Evolutionary conservation across 805 yeast species (phyloP), one percentile per base, ranked within the genome.

Genomic region (Candida incommunis): DNA sequence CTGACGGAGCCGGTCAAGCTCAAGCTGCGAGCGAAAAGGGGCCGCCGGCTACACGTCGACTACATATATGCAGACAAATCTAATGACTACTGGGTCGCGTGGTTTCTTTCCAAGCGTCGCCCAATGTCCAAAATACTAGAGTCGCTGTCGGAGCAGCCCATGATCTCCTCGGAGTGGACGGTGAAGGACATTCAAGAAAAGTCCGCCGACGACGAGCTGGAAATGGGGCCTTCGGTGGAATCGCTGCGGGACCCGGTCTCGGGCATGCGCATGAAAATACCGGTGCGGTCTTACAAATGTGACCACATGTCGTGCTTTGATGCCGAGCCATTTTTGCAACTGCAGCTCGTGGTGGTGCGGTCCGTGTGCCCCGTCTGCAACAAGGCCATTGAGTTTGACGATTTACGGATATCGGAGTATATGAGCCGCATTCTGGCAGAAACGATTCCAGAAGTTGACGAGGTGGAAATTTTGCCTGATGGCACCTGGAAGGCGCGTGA

Each of bases 281-380:
- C 98, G 0, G 75, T 78, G 1, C 74, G 85, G 51, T 76, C 94
- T 1, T 63, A 70, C 1, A 66, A 62, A 41, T 92, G 98, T 63
- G 65, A 71, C 27, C 98, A 92, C 62, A 64, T 86, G 15, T 90
- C 83, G 54, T 88, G 97, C 58, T 85, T 88, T 59, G 98, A 92
- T 62, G 88, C 84, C 0, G 60, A 70, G 27, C 75, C 83, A 40
- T 92, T 74, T 56, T 53, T 92, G 7, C 74, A 76, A 54, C 69
- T 87, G 40, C 97, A 90, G 59, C 68, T 69, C 45, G 90, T 82
- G 57, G 75, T 82, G 0, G 82, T 95, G 0, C 75, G 83, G 0
- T 90, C 96, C 96, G 65, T 65, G 43, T 92, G 98, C 57, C 96
- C 96, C 0, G 70, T 85, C 2, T 92, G 98, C 58, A 74, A 73